These are phyloP conservation scores for Evansstolkia leycettana DNA, from an alignment of 495 filamentous ascomycete genomes.

Conservation along the genomic window DNA sequence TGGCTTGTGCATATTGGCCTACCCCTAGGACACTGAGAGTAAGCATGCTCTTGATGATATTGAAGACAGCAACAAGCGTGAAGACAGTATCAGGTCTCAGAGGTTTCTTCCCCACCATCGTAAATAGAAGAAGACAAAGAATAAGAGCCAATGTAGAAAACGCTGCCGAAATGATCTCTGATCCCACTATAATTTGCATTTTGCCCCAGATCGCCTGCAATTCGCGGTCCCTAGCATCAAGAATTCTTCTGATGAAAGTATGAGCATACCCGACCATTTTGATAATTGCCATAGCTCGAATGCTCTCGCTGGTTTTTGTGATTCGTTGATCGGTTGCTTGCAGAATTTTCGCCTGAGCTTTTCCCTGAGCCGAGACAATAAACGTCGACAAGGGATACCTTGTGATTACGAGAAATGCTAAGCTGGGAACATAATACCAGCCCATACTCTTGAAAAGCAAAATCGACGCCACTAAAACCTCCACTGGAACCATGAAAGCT, in stretches of 20 bases:
- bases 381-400: constrained; percentile 1
- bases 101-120: not conserved
- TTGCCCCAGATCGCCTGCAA: constrained; percentile 1
- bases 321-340: constrained; percentile 1
- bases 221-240: not conserved
- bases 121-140: not conserved
- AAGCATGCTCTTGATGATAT: constrained; percentile 2
- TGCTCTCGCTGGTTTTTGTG: constrained; percentile 1
- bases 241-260: constrained; percentile 1
- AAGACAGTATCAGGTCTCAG: not conserved
- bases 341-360: constrained; percentile 1
- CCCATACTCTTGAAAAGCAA: constrained; percentile 1
- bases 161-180: not conserved
- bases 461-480: not conserved
- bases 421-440: constrained; percentile 1
- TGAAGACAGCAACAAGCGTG: constrained; percentile 1
- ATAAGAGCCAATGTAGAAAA: not conserved
- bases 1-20: constrained; percentile 2
- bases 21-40: not conserved
- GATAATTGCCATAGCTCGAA: constrained; percentile 1
- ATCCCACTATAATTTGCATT: constrained; percentile 1
- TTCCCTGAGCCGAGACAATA: not conserved
- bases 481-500: constrained; percentile 1
- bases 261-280: constrained; percentile 1
- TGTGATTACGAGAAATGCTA: constrained; percentile 1